Evolutionary conservation across 306 rosid species (phyloP).

Genomic region (Inga laurina): DNA sequence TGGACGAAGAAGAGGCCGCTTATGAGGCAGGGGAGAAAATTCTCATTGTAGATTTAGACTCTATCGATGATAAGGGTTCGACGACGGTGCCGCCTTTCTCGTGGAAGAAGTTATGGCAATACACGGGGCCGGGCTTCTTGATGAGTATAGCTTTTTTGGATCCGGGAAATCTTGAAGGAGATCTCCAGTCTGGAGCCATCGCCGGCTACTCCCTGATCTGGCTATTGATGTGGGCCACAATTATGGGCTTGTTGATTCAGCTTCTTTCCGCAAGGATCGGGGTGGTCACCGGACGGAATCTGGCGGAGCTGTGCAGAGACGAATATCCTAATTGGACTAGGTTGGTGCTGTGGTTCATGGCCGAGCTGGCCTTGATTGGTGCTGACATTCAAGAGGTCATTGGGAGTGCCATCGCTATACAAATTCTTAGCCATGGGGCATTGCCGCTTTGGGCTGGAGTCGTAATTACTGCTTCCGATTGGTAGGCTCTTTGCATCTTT

Average conservation of each 20-base stretch:
- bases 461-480: slow-evolving; percentile 81
- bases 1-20: slow-evolving; percentile 53
- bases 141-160: slow-evolving; percentile 94
- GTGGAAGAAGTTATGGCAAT: slow-evolving; percentile 81
- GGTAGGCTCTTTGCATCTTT: slow-evolving; percentile 43
- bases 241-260: slow-evolving; percentile 80
- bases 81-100: slow-evolving; percentile 57
- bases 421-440: slow-evolving; percentile 72
- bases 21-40: slow-evolving; percentile 78
- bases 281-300: slow-evolving; percentile 79
- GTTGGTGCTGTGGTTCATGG: slow-evolving; percentile 76
- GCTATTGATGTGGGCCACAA: slow-evolving; percentile 87
- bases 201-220: slow-evolving; percentile 84
- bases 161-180: slow-evolving; percentile 92
- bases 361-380: slow-evolving; percentile 88
- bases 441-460: slow-evolving; percentile 90
- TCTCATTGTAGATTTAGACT: slow-evolving; percentile 49
- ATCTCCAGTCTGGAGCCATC: slow-evolving; percentile 86
- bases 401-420: slow-evolving; percentile 92
- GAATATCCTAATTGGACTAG: slow-evolving; percentile 82
- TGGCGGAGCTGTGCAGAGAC: slow-evolving; percentile 84
- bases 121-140: slow-evolving; percentile 85
- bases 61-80: slow-evolving; percentile 38
- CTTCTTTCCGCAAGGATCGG: slow-evolving; percentile 70
- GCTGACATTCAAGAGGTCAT: slow-evolving; percentile 95